Evolutionary conservation across 331 rosid genomes (phyloP).

Genomic region (Quercus phellos): DNA sequence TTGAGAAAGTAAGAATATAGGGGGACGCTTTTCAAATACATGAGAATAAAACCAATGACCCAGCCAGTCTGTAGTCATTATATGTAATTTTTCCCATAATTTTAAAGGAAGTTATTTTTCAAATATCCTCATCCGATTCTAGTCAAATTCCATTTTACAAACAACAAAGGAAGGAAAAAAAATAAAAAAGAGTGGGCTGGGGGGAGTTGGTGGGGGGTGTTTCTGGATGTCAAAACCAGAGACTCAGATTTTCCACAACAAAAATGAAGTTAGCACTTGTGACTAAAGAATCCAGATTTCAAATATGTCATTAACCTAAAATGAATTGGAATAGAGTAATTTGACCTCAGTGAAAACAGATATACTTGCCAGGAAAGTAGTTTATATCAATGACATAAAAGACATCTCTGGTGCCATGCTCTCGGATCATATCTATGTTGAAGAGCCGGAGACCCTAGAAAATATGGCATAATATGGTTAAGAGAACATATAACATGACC

Average conservation of each 20-base stretch:
- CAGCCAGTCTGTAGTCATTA: neutral
- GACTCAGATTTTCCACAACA: neutral
- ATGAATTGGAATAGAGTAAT: neutral
- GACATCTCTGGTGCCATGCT: conserved; percentile 69
- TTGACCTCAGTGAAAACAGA: conserved; percentile 7
- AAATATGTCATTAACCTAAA: neutral
- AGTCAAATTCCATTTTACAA: neutral
- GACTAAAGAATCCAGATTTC: neutral
- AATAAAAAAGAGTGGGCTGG: too few relatives aligned
- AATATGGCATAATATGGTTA: conserved; percentile 12
- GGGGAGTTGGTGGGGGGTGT: too few relatives aligned
- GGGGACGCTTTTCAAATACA: neutral
- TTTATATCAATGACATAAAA: conserved; percentile 93
- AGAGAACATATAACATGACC: conserved; percentile 5
- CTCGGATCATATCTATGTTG: conserved; percentile 88
- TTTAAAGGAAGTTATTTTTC: neutral
- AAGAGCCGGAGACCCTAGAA: conserved; percentile 70
- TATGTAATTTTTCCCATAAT: neutral
- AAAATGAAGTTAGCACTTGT: neutral
- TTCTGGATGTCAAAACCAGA: neutral
- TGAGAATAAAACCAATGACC: neutral
- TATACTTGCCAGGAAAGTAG: conserved; percentile 81
- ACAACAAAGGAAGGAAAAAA: too few relatives aligned
- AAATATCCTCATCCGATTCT: neutral
- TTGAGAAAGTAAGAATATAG: neutral